phyloP scores from a whole-genome alignment of 2,329 filamentous ascomycete genomes.

The Mariannaea elegans region DNA sequence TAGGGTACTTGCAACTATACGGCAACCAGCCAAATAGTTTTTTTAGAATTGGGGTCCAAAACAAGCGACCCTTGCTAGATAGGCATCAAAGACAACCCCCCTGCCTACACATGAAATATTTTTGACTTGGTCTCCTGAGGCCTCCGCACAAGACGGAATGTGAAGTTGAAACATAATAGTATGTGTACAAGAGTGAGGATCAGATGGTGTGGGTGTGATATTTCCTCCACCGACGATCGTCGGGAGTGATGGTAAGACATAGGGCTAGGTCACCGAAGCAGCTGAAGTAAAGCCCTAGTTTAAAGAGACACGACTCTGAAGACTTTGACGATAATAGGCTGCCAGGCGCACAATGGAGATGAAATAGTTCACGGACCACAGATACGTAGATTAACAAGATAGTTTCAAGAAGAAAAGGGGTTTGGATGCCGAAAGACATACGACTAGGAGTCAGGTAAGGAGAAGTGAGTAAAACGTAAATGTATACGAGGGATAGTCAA shows the following conservation, averaged over 20 bases:
- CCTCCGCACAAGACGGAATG: slow-evolving; percentile 27
- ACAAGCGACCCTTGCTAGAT: slow-evolving; percentile 26
- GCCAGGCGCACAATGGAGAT: slow-evolving; percentile 34
- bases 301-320: slow-evolving; percentile 8
- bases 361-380: slow-evolving; percentile 30
- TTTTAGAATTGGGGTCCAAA: slow-evolving; percentile 21
- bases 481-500: neutral
- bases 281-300: slow-evolving; percentile 2
- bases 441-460: slow-evolving; percentile 1
- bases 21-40: slow-evolving; percentile 4
- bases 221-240: neutral
- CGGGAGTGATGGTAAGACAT: slow-evolving; percentile 17
- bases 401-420: slow-evolving; percentile 23
- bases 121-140: slow-evolving; percentile 30
- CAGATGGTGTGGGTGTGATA: neutral
- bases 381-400: slow-evolving; percentile 25
- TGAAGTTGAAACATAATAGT: slow-evolving; percentile 9
- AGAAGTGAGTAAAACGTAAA: neutral
- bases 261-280: neutral
- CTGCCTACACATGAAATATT: slow-evolving; percentile 36
- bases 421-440: slow-evolving; percentile 10
- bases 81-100: slow-evolving; percentile 30
- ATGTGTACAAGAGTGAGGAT: slow-evolving; percentile 10
- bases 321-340: slow-evolving; percentile 24
- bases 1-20: neutral